These are phyloP conservation scores for Acer saccharum DNA, from an alignment of 345 rosid species.

Conservation along the genomic window DNA sequence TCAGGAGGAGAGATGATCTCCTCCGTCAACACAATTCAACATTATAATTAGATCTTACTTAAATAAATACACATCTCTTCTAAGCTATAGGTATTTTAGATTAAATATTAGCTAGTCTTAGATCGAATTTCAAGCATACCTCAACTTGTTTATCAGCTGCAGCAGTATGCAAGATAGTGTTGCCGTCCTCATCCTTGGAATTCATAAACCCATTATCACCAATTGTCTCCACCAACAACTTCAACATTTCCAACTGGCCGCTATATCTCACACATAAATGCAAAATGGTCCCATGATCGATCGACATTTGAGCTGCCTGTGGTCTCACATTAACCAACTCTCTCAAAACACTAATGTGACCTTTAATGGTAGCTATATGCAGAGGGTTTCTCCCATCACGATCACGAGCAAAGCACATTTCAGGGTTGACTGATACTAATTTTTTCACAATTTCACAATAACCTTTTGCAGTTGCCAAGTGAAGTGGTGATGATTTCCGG, in stretches of 20 bases:
- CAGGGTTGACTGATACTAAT: slow-evolving; percentile 8
- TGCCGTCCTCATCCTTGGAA: not conserved
- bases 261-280: slow-evolving; percentile 18
- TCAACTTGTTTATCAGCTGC: not conserved
- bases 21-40: too few relatives aligned
- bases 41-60: too few relatives aligned
- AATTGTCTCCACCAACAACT: not conserved
- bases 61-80: too few relatives aligned
- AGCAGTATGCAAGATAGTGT: slow-evolving; percentile 11
- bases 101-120: too few relatives aligned
- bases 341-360: not conserved
- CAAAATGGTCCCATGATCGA: slow-evolving; percentile 1
- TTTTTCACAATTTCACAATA: not conserved
- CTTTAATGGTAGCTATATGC: slow-evolving; percentile 12
- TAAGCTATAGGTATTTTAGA: too few relatives aligned
- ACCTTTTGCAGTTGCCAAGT: slow-evolving; percentile 8
- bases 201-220: not conserved
- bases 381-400: slow-evolving; percentile 10
- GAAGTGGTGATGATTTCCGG: slow-evolving; percentile 9
- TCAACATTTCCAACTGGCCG: slow-evolving; percentile 3
- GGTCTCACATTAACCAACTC: not conserved
- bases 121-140: not conserved
- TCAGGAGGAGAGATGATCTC: too few relatives aligned
- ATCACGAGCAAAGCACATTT: not conserved
- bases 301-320: not conserved